Percentiles rank a stretch among this genome's conserved stretches.
phyloP scores from a whole-genome alignment of 176 grass and related monocot species.

The Aegilops umbellulata region DNA sequence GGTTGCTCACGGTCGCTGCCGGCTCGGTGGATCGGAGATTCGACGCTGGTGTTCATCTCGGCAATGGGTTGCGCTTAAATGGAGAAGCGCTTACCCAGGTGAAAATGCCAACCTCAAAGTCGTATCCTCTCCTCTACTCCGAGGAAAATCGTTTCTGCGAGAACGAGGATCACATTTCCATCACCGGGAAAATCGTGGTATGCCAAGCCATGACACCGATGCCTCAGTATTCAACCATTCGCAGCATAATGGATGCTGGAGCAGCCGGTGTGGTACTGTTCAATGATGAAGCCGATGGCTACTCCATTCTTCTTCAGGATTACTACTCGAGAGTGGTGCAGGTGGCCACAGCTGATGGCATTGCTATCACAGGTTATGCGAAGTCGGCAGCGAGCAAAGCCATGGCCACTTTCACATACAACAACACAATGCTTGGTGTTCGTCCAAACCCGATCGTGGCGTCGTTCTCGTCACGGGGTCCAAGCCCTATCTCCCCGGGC shows the following conservation, averaged over 20 bases:
- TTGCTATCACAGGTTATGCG: not conserved
- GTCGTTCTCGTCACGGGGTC: slow-evolving; percentile 54
- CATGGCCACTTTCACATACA: not conserved
- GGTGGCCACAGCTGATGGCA: not conserved
- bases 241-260: not conserved
- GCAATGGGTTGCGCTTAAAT: not conserved
- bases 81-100: slow-evolving; percentile 14
- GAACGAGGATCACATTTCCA: too few species aligned
- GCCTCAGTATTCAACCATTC: not conserved
- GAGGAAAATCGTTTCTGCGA: not conserved
- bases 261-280: slow-evolving; percentile 13
- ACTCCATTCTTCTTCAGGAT: not conserved
- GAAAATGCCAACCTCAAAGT: not conserved
- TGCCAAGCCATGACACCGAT: not conserved
- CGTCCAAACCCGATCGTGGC: slow-evolving; percentile 8
- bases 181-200: slow-evolving; percentile 17
- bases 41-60: slow-evolving; percentile 1
- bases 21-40: slow-evolving; percentile 30
- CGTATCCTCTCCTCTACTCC: slow-evolving; percentile 10
- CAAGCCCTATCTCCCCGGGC: not conserved
- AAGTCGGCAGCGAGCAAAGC: not conserved
- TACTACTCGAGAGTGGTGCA: slow-evolving; percentile 19
- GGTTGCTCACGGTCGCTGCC: slow-evolving; percentile 57
- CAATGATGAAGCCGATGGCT: not conserved
- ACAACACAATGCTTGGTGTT: slow-evolving; percentile 11